These are phyloP conservation scores for Globisporangium takayamanum DNA, from an alignment of 352 stramenopile genomes.

Conservation along the genomic window DNA sequence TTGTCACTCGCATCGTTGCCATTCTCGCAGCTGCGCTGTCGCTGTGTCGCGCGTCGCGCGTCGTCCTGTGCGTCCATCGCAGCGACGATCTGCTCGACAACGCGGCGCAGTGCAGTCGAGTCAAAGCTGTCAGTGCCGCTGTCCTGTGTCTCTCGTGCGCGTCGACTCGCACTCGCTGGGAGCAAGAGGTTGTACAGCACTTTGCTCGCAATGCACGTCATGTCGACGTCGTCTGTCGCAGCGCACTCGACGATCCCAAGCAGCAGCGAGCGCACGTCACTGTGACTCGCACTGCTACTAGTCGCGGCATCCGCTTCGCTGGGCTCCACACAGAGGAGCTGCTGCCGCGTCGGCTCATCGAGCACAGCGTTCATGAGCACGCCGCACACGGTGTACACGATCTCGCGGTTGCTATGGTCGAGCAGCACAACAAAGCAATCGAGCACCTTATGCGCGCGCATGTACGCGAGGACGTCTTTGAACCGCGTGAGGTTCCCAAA, in stretches of 20 bases:
- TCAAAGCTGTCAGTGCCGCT: slow-evolving; percentile 1
- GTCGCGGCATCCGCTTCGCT: slow-evolving; percentile 5
- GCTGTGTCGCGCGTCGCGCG: background rate
- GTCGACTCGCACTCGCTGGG: background rate
- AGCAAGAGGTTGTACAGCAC: slow-evolving; percentile 81
- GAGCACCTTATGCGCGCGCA: slow-evolving; percentile 54
- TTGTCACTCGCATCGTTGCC: background rate
- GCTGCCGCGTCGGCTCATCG: slow-evolving; percentile 27
- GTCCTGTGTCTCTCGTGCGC: background rate
- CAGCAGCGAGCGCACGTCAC: slow-evolving; percentile 40
- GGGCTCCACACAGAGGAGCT: slow-evolving; percentile 24
- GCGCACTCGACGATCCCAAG: slow-evolving; percentile 49
- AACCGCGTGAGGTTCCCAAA: slow-evolving; percentile 85
- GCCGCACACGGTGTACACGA: slow-evolving; percentile 74
- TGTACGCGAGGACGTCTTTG: slow-evolving; percentile 47
- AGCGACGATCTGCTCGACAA: slow-evolving; percentile 25
- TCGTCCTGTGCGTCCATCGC: slow-evolving; percentile 13
- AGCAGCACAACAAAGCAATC: slow-evolving; percentile 70
- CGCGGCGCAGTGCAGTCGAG: slow-evolving; percentile 15
- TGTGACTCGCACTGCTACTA: slow-evolving; percentile 5
- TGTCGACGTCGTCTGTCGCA: slow-evolving; percentile 50
- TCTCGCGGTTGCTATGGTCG: slow-evolving; percentile 67
- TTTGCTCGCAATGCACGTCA: slow-evolving; percentile 78
- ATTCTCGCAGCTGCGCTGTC: background rate
- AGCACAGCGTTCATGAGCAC: slow-evolving; percentile 83